Base-by-base conservation (phyloP, 257 asterid species). In the Forsythia viridissima region DNA sequence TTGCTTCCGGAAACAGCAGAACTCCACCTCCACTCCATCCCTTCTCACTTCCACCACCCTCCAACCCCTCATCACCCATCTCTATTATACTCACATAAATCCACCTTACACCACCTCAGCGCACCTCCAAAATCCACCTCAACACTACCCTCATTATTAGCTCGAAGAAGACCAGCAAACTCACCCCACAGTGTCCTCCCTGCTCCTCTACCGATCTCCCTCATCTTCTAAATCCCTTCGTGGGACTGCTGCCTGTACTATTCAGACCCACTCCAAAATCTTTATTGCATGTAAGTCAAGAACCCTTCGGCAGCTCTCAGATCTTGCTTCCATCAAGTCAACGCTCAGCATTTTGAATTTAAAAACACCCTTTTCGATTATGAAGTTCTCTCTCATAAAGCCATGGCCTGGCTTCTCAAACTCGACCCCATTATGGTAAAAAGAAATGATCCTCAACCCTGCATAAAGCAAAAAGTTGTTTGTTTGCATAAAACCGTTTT, bases 231-330 rank as follows among this genome's bases (percentile, higher is more conserved):
- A 16, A 18, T 52, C 6, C 63, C 8, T 52, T 52, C 63, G 5
- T 13, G 21, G 0, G 63, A 30, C 63, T 52, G 24, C 63, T 52
- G 5, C 24, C 3, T 16, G n/a, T 52, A 88, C 89, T n/a, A 92
- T 91, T 61, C 97, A 94, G 20, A 71, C 90, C 72, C 92, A 91
- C 67, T 92, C 91, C 85, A 88, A 97, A 76, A 89, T 93, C 43
- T 92, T 90, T 81, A 89, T 92, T 3, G 70, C 89, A 65, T 89
- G 93, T 83, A 86, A 97, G 90, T 94, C 97, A 61, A 86, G 87
- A 41, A 90, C 96, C 42, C 97, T 94, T 63, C 87, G 97, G 39
- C 96, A 88, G 38, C 97, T 94, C 44, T 90, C 88, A 72, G 84
- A 90, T 37, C 87, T 94, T 3, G 97, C 97, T 72, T 85, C 91